Evolutionary conservation across 2,329 filamentous ascomycete species (phyloP), one percentile per base, ranked within the genome.

Genomic region (Acephala macrosclerotiorum): DNA sequence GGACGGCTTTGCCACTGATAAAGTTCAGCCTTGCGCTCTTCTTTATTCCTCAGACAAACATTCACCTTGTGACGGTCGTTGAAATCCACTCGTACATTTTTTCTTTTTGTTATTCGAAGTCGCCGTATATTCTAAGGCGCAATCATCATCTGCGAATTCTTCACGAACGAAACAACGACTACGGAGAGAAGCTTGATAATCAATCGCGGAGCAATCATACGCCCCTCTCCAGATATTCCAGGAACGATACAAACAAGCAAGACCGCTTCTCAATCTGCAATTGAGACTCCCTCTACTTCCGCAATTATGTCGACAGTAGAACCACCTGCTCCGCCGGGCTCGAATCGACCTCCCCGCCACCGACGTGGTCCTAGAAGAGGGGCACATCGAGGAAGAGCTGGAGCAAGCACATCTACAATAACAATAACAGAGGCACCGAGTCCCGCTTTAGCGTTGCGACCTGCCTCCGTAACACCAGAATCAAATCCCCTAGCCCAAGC

Each of bases 41-140:
- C 18, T 51, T 61, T 47, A 42, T 45, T 40, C 33, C 47, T 25
- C 26, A 47, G 55, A n/a, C 58, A 14, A 33, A 8, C 18, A 7
- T 65, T 38, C 14, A 38, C 38, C 18, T 56, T 40, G 26, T 35
- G 5, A 61, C 58, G 25, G 60, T 57, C 51, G 35, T 51, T 42
- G 42, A 47, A 45, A 57, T 64, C 11, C 33, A 38, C 58, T 53
- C 29, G 29, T 33, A 33, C 29, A 33, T 36, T 29, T 53, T 58
- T 49, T 68, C 73, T 61, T 64, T 60, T 72, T 71, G 56, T 49
- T 63, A 20, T 75, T 51, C 60, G 72, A 75, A 75, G 73, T 64
- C 73, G 73, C 73, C 73, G 64, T 75, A 75, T 75, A 33, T 73
- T 68, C 25, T 42, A 70, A 72, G 71, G 71, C 72, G 73, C 73